These are phyloP conservation scores for Trichophyton benhamiae DNA, from an alignment of 2,329 filamentous ascomycete species.

Conservation along the genomic window DNA sequence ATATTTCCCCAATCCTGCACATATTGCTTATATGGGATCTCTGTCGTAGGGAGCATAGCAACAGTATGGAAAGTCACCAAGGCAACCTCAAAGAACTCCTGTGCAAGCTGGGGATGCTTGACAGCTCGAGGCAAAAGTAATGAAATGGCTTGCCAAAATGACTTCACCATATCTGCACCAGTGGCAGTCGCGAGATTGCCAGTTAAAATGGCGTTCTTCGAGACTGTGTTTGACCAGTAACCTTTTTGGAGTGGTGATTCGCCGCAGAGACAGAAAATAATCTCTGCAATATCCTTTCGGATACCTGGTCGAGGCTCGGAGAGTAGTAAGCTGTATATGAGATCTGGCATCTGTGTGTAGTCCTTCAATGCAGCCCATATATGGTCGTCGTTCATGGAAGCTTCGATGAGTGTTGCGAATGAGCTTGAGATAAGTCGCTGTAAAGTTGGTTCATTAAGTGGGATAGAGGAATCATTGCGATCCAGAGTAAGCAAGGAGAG, in stretches of 20 bases:
- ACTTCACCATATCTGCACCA: constrained; percentile 31
- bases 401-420: constrained; percentile 39
- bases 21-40: constrained; percentile 30
- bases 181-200: constrained; percentile 18
- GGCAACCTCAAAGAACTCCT: constrained; percentile 37
- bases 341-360: constrained; percentile 24
- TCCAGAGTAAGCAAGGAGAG: constrained; percentile 25
- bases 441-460: constrained; percentile 15
- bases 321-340: constrained; percentile 34
- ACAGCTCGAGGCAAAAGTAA: constrained; percentile 30
- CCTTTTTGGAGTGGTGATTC: constrained; percentile 23
- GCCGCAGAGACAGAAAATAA: constrained; percentile 28
- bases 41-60: constrained; percentile 26
- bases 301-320: constrained; percentile 31
- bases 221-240: constrained; percentile 11
- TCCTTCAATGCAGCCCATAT: constrained; percentile 36
- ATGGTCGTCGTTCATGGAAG: constrained; percentile 34
- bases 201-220: constrained; percentile 12
- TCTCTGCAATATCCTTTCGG: constrained; percentile 29
- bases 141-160: constrained; percentile 35
- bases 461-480: constrained; percentile 12
- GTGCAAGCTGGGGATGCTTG: constrained; percentile 26
- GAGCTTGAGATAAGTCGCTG: constrained; percentile 31
- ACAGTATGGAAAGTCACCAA: constrained; percentile 33
- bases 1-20: constrained; percentile 32